Conservation (phyloP, 257 asterid species). For the Forsythia suspensa region DNA sequence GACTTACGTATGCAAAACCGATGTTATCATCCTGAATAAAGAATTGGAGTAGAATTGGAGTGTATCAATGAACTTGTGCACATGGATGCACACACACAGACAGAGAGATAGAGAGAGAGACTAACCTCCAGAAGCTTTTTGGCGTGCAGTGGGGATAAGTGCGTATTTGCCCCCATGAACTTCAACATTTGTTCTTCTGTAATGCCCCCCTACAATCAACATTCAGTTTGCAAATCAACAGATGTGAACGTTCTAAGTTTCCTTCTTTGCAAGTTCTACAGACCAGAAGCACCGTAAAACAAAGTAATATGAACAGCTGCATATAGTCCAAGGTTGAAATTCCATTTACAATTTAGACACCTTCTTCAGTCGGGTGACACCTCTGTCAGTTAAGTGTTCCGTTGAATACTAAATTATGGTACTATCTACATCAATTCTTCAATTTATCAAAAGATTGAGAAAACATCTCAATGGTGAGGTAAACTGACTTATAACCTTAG, state of each 20-base stretch:
- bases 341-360: no score
- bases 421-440: slow-evolving; percentile 15
- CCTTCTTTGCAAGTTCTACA: background rate
- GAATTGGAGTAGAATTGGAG: slow-evolving; percentile 13
- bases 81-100: background rate
- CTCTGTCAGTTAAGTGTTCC: background rate
- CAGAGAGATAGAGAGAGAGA: background rate
- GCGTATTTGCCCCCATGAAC: slow-evolving; percentile 90
- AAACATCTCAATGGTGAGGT: slow-evolving; percentile 19
- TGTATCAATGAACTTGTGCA: no score
- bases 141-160: slow-evolving; percentile 68
- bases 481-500: slow-evolving; percentile 58
- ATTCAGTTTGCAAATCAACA: slow-evolving; percentile 9
- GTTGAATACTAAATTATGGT: background rate
- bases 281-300: slow-evolving; percentile 13
- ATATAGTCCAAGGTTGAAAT: background rate
- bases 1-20: slow-evolving; percentile 94
- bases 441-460: slow-evolving; percentile 17
- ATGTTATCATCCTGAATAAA: slow-evolving; percentile 75
- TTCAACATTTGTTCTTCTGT: slow-evolving; percentile 98
- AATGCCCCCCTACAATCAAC: slow-evolving; percentile 75
- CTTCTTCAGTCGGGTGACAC: no score
- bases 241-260: background rate
- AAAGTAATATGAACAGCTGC: background rate
- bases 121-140: slow-evolving; percentile 80